Conservation (phyloP, 768 basidiomycete genomes). For the Podaxis pistillaris region DNA sequence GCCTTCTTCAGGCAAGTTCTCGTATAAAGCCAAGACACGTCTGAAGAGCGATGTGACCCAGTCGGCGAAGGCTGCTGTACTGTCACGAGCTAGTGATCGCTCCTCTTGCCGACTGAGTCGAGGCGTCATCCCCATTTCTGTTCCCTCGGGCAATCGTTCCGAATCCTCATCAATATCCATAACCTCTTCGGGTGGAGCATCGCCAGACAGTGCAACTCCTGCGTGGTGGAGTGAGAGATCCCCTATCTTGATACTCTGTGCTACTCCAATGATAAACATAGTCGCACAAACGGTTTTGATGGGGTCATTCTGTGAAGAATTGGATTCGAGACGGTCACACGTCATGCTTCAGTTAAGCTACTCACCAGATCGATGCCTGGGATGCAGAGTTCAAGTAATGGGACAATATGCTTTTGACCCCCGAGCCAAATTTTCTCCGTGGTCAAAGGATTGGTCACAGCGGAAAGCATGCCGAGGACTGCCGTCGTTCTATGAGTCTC, state of each 20-base stretch:
- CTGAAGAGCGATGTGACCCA: constrained; percentile 81
- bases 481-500: constrained; percentile 96
- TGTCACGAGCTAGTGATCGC: constrained; percentile 70
- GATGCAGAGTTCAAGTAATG: constrained; percentile 82
- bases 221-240: constrained; percentile 67
- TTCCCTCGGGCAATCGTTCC: constrained; percentile 52
- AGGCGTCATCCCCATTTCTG: constrained; percentile 38
- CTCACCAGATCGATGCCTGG: constrained; percentile 89
- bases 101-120: constrained; percentile 63
- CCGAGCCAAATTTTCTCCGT: constrained; percentile 78
- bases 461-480: constrained; percentile 80
- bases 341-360: not conserved
- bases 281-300: constrained; percentile 78
- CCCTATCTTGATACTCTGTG: constrained; percentile 77
- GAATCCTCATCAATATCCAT: constrained; percentile 50
- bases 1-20: constrained; percentile 94
- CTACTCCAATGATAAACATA: constrained; percentile 70
- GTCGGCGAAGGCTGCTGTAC: constrained; percentile 77
- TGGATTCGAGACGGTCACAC: not conserved
- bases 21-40: constrained; percentile 77
- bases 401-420: constrained; percentile 86
- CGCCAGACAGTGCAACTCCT: constrained; percentile 52
- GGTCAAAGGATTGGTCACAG: constrained; percentile 72
- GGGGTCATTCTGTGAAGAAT: constrained; percentile 65
- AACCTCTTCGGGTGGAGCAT: constrained; percentile 50